Conservation (phyloP, 129 eudicot genomes). For the Chrysanthemum lavandulifolium region DNA sequence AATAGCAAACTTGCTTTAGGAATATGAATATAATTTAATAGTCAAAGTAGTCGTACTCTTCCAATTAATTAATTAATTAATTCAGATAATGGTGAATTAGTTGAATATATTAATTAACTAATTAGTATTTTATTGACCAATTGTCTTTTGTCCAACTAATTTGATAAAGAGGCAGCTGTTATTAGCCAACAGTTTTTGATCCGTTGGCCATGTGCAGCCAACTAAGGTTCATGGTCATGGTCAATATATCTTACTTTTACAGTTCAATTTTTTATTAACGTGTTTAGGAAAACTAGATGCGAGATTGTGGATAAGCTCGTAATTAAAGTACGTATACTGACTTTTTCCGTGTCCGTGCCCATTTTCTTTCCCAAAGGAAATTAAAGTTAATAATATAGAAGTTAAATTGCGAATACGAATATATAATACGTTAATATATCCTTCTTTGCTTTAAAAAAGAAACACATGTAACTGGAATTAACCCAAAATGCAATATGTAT, state of each 20-base stretch:
- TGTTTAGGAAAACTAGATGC: neutral
- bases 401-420: too few relatives aligned
- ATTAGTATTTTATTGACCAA: slow-evolving; percentile 2
- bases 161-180: neutral
- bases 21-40: neutral
- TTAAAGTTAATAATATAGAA: too few relatives aligned
- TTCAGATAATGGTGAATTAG: neutral
- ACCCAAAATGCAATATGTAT: too few relatives aligned
- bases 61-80: neutral
- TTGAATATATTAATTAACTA: neutral
- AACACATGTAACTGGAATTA: too few relatives aligned
- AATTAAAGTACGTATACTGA: too few relatives aligned
- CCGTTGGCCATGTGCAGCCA: slow-evolving; percentile 20
- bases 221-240: slow-evolving; percentile 8
- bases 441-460: too few relatives aligned
- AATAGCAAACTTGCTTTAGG: neutral
- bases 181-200: slow-evolving; percentile 22
- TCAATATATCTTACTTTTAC: neutral
- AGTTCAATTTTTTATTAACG: neutral
- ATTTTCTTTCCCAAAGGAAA: too few relatives aligned
- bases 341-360: too few relatives aligned
- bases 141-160: slow-evolving; percentile 7
- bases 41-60: neutral
- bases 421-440: too few relatives aligned
- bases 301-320: neutral